Percentiles rank a stretch among this genome's conserved stretches.
Conservation (phyloP, 345 rosid genomes). For the Aquilaria malaccensis region DNA sequence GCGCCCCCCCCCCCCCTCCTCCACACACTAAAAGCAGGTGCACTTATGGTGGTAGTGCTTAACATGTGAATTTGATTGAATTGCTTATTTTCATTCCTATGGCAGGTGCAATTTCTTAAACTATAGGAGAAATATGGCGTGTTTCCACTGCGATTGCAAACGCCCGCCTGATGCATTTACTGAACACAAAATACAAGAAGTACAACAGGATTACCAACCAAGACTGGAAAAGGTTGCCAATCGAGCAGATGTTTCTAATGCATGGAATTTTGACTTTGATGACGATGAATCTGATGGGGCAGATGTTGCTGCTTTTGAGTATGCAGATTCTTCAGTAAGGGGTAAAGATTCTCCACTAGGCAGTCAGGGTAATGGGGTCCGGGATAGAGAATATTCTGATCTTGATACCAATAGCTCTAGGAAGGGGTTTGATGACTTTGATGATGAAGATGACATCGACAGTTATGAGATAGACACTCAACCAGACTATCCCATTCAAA, state of each 20-base stretch:
- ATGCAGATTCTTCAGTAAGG: conserved; percentile 54
- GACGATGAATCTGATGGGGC: conserved; percentile 98
- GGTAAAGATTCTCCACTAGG: conserved; percentile 23
- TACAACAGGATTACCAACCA: conserved; percentile 32
- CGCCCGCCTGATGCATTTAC: conserved; percentile 72
- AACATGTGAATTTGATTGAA: neutral
- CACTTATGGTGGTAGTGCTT: too few relatives aligned
- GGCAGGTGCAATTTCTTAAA: conserved; percentile 97
- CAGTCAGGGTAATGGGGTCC: conserved; percentile 16
- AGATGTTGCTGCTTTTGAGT: conserved; percentile 89
- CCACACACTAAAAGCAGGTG: too few relatives aligned
- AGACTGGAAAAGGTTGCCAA: conserved; percentile 35
- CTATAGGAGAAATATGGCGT: conserved; percentile 84
- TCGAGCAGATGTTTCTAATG: conserved; percentile 63
- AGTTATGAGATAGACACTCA: conserved; percentile 74
- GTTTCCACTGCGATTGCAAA: conserved; percentile 97
- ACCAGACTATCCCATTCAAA: conserved; percentile 26
- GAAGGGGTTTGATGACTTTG: conserved; percentile 86
- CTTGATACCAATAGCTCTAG: conserved; percentile 29
- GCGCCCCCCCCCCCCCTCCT: too few relatives aligned
- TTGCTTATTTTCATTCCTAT: conserved; percentile 18
- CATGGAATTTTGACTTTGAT: conserved; percentile 94
- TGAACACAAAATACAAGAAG: conserved; percentile 53
- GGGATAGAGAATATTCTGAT: conserved; percentile 39
- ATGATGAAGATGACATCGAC: conserved; percentile 85